Evolutionary conservation across 768 basidiomycete species (phyloP).

Genomic region (Mycena polygramma): DNA sequence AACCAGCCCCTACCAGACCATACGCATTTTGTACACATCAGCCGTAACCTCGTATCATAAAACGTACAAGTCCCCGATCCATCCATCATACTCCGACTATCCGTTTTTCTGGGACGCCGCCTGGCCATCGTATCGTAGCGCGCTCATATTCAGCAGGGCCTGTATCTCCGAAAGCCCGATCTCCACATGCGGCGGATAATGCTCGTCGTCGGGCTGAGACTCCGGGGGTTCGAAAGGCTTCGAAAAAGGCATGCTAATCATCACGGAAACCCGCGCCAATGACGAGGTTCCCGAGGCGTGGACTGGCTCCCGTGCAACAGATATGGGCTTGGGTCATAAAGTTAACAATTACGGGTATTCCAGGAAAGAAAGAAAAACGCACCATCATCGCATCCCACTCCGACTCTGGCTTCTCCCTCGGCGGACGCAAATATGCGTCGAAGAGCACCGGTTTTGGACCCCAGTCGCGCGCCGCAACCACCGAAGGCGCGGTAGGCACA

Average conservation of each 20-base stretch:
- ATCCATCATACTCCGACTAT: slow-evolving; percentile 6
- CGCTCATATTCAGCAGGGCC: slow-evolving; percentile 15
- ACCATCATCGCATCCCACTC: slow-evolving; percentile 33
- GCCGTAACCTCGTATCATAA: background rate
- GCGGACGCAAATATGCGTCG: slow-evolving; percentile 20
- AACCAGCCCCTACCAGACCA: too few relatives aligned
- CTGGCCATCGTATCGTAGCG: background rate
- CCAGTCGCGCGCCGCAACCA: slow-evolving; percentile 12
- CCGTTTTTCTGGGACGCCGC: slow-evolving; percentile 8
- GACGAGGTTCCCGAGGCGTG: slow-evolving; percentile 16
- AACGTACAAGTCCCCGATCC: background rate
- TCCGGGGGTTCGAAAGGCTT: background rate
- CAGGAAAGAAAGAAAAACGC: background rate
- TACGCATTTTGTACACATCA: background rate
- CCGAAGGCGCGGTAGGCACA: background rate
- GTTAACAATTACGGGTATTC: background rate
- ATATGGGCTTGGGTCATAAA: slow-evolving; percentile 23
- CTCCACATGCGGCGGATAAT: slow-evolving; percentile 18
- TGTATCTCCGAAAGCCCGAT: slow-evolving; percentile 13
- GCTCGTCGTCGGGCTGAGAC: slow-evolving; percentile 21
- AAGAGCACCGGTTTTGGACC: slow-evolving; percentile 29
- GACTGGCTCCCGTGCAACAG: slow-evolving; percentile 16
- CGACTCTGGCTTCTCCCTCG: slow-evolving; percentile 3
- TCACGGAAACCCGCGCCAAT: slow-evolving; percentile 18
- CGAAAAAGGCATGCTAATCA: slow-evolving; percentile 31